Base-by-base conservation (phyloP, 2,329 filamentous ascomycete genomes). In the Calonectria montana region DNA sequence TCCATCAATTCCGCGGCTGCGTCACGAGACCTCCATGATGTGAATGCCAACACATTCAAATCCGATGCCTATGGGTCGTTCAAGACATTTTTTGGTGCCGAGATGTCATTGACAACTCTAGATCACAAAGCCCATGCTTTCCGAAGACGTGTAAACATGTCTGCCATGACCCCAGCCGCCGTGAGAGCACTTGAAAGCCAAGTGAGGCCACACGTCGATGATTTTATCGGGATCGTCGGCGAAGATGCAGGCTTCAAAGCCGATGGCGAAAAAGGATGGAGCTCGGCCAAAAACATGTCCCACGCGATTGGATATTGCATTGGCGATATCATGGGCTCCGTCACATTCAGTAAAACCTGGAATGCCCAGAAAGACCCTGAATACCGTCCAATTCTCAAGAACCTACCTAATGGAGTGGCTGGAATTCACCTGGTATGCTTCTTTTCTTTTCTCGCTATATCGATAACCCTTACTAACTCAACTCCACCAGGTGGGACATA, bases 331-430 rank as follows among this genome's bases (percentile, higher is more conserved):
- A 62, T 62, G 57, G 57, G 57, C 35, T 62, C 57, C 5, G 57
- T 62, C 39, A 62, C 57, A 21, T 62, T 62, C 25, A 62, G 57
- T 39, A 62, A 62, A 39, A 62, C 57, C 10, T 62, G 57, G 57
- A 62, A 62, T 16, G 57, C 57, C 23, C 57, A 62, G 21, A 41
- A 45, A 27, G 57, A 62, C 15, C 57, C 57, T 4, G 57, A 62
- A 15, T 62, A 62, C 6, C 57, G 57, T 16, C 37, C 18, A 13
- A 62, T 62, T 45, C 57, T 62, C 37, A 62, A 62, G 37, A 62
- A 62, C 15, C 18, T 62, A 16, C 57, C 57, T 9, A 62, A 62
- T 16, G 57, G 57, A 62, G 57, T 62, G 2, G 57, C 57, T 15
- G 57, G 57, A 6, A 62, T 62, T 9, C 57, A 62, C 18, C 39